Percentiles rank a stretch among this genome's conserved stretches.
Conservation (phyloP, 1,284 basidiomycete genomes). For the Leccinum subspadiceum region DNA sequence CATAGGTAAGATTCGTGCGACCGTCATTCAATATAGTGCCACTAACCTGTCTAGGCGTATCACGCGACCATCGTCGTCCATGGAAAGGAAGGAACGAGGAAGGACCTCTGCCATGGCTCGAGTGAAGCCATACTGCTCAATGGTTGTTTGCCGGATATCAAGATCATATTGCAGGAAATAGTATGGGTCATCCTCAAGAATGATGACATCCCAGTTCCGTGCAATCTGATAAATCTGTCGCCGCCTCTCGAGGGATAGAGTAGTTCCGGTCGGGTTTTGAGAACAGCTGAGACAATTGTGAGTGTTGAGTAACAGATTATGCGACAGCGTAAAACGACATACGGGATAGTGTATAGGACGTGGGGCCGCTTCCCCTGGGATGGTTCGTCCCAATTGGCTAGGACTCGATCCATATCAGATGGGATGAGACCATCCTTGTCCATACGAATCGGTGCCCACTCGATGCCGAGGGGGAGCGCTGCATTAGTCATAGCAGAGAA, state of each 20-base stretch:
- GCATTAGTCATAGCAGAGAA: constrained; percentile 44
- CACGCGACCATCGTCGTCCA: constrained; percentile 57
- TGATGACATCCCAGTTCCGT: constrained; percentile 51
- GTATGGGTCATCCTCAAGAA: constrained; percentile 58
- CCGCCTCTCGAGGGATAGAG: constrained; percentile 49
- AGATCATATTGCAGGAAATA: constrained; percentile 48
- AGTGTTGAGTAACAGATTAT: neutral
- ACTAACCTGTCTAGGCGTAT: constrained; percentile 48
- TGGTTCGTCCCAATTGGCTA: constrained; percentile 49
- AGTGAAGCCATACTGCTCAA: constrained; percentile 29
- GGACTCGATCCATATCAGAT: constrained; percentile 46
- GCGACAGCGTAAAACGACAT: constrained; percentile 2
- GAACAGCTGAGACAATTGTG: constrained; percentile 28
- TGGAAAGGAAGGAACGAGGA: constrained; percentile 45
- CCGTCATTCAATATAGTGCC: constrained; percentile 29
- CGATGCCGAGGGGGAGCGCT: constrained; percentile 41
- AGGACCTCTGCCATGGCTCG: constrained; percentile 35
- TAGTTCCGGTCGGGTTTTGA: constrained; percentile 58
- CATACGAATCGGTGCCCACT: constrained; percentile 49
- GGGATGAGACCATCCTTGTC: constrained; percentile 54
- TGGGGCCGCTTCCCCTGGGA: constrained; percentile 34
- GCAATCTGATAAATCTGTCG: constrained; percentile 54
- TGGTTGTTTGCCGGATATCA: constrained; percentile 20
- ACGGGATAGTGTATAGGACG: constrained; percentile 34
- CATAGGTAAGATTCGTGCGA: constrained; percentile 17